phyloP scores from a whole-genome alignment of 768 basidiomycete genomes.

The Candolleomyces efflorescens region DNA sequence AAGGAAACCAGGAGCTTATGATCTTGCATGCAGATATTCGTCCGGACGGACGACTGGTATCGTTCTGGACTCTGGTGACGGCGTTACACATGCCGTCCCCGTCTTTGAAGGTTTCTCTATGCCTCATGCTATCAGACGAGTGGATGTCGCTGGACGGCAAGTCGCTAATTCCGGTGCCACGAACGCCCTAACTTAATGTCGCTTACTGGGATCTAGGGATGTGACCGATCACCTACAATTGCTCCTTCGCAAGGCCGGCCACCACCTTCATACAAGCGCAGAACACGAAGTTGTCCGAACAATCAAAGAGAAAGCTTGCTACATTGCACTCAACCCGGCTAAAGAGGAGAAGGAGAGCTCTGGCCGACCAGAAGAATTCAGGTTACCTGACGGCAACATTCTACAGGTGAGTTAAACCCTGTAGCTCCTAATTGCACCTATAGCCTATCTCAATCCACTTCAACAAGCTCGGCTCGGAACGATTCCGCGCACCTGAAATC shows the following conservation, averaged over 20 bases:
- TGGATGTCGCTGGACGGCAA: slow-evolving; percentile 94
- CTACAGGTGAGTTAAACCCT: slow-evolving; percentile 59
- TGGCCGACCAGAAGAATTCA: slow-evolving; percentile 82
- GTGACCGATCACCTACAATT: slow-evolving; percentile 96
- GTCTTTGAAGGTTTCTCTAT: slow-evolving; percentile 99
- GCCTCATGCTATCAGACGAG: slow-evolving; percentile 95
- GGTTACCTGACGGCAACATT: slow-evolving; percentile 91
- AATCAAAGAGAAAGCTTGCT: slow-evolving; percentile 98
- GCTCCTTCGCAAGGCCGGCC: slow-evolving; percentile 88
- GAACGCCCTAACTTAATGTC: slow-evolving; percentile 6
- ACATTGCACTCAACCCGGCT: slow-evolving; percentile 85
- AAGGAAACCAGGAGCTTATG: slow-evolving; percentile 9
- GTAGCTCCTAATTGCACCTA: slow-evolving; percentile 3
- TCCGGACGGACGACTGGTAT: slow-evolving; percentile 99
- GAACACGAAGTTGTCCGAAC: slow-evolving; percentile 95
- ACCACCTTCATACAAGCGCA: slow-evolving; percentile 94
- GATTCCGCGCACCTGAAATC: slow-evolving; percentile 96
- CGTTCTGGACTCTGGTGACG: slow-evolving; percentile 97
- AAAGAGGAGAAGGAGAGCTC: slow-evolving; percentile 93
- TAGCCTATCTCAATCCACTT: slow-evolving; percentile 13
- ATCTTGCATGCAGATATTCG: slow-evolving; percentile 67
- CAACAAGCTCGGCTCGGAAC: slow-evolving; percentile 82
- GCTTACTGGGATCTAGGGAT: slow-evolving; percentile 55
- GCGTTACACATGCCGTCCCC: slow-evolving; percentile 97
- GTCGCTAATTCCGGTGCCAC: slow-evolving; percentile 13